phyloP scores from a whole-genome alignment of 345 rosid genomes.

The Litchi chinensis region DNA sequence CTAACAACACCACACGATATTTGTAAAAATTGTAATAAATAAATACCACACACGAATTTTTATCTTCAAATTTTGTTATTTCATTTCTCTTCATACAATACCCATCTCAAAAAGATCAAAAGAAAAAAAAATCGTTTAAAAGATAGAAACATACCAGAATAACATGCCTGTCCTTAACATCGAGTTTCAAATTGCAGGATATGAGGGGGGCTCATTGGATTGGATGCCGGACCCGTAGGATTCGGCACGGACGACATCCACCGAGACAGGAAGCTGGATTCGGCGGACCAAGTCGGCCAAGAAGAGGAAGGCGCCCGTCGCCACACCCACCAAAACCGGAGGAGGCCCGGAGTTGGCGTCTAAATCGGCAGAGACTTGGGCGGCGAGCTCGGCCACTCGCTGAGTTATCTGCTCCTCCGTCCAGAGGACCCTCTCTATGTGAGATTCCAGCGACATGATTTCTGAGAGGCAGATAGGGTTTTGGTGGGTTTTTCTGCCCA shows the following conservation, averaged over 20 bases:
- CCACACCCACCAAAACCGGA: slow-evolving; percentile 80
- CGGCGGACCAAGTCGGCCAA: slow-evolving; percentile 74
- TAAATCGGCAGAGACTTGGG: slow-evolving; percentile 56
- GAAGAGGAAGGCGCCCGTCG: slow-evolving; percentile 85
- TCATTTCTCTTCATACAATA: no score
- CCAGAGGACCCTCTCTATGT: slow-evolving; percentile 68
- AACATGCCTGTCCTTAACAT: slow-evolving; percentile 64
- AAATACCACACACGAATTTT: no score
- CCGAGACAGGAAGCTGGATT: slow-evolving; percentile 55
- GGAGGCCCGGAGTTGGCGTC: slow-evolving; percentile 33
- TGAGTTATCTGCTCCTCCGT: slow-evolving; percentile 49
- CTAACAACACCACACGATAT: slow-evolving; percentile 35
- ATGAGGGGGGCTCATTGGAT: slow-evolving; percentile 62
- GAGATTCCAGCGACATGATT: slow-evolving; percentile 53
- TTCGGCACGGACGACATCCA: slow-evolving; percentile 72
- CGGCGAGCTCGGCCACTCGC: slow-evolving; percentile 63
- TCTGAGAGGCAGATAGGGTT: slow-evolving; percentile 7
- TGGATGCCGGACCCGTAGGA: slow-evolving; percentile 72
- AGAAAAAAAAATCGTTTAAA: neutral
- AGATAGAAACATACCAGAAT: slow-evolving; percentile 51
- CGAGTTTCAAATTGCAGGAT: slow-evolving; percentile 72
- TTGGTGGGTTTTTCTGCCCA: neutral
- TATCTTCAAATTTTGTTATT: no score
- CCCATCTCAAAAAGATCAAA: neutral
- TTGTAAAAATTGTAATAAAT: neutral